A percentile compares a stretch with the other conserved stretches of the same genome.
Evolutionary conservation across 306 rosid genomes (phyloP).

Genomic region (Sphenostylis stenocarpa): DNA sequence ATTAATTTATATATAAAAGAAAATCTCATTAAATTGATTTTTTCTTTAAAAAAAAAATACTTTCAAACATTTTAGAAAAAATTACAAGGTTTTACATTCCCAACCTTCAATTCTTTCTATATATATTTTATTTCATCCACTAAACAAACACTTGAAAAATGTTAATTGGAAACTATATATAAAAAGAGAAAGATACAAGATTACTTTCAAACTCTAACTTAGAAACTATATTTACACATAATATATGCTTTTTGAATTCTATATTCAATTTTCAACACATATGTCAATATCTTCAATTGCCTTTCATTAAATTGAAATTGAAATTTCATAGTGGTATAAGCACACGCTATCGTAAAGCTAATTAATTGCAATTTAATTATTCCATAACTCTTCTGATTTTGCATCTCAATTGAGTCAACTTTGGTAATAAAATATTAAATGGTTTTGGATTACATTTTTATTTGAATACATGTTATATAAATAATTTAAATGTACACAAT

Average conservation of each 20-base stretch:
- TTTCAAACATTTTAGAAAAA: background rate
- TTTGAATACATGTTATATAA: too few relatives aligned
- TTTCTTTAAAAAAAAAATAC: too few relatives aligned
- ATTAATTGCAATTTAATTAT: background rate
- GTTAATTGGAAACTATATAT: background rate
- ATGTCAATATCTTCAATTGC: background rate
- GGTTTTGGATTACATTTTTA: too few relatives aligned
- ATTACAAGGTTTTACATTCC: background rate
- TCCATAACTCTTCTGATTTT: background rate
- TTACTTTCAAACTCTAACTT: too few relatives aligned
- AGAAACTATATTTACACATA: too few relatives aligned
- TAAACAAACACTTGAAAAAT: background rate
- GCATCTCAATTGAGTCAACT: background rate
- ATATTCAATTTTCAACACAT: background rate
- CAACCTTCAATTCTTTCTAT: background rate
- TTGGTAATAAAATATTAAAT: background rate
- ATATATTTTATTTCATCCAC: background rate
- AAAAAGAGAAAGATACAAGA: too few relatives aligned
- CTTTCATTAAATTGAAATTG: background rate
- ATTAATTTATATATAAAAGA: too few relatives aligned
- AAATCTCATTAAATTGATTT: background rate
- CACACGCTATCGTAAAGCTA: background rate
- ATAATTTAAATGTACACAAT: too few relatives aligned
- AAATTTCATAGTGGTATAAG: background rate
- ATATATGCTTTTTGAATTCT: too few relatives aligned